phyloP scores from a whole-genome alignment of 2,329 filamentous ascomycete species.

The Aureobasidium uvarum region DNA sequence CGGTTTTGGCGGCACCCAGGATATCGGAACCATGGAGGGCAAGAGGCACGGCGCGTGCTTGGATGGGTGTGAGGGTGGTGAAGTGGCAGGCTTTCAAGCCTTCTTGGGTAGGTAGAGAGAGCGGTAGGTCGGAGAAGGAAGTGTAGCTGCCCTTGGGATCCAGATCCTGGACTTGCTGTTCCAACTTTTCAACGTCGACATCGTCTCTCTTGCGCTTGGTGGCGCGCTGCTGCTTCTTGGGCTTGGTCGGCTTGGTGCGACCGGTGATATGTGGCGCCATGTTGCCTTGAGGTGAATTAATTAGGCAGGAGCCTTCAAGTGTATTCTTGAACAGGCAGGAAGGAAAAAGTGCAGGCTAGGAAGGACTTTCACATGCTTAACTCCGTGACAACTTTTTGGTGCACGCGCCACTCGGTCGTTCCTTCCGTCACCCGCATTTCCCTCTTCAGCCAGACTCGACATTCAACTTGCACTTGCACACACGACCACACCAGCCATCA shows the following conservation, averaged over 20 bases:
- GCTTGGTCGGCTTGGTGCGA: conserved; percentile 53
- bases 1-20: conserved; percentile 91
- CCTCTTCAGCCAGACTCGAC: not conserved
- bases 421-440: not conserved
- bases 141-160: conserved; percentile 61
- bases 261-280: conserved; percentile 34
- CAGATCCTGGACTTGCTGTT: conserved; percentile 46
- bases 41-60: conserved; percentile 81
- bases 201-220: conserved; percentile 57
- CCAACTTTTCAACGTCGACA: conserved; percentile 49
- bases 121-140: conserved; percentile 77
- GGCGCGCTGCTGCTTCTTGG: conserved; percentile 53
- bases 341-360: conserved; percentile 2
- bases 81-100: conserved; percentile 87
- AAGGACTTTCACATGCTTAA: conserved; percentile 25
- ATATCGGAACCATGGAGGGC: conserved; percentile 85
- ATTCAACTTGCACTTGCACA: not conserved
- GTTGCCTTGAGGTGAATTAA: not conserved
- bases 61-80: conserved; percentile 86
- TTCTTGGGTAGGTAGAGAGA: conserved; percentile 74
- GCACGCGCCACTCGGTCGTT: conserved; percentile 18
- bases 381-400: conserved; percentile 13
- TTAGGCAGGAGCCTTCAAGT: too few species aligned
- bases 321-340: not conserved
- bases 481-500: conserved; percentile 32